Conservation (phyloP, 2,329 filamentous ascomycete species). For the Hymenoscyphus fructigenus region DNA sequence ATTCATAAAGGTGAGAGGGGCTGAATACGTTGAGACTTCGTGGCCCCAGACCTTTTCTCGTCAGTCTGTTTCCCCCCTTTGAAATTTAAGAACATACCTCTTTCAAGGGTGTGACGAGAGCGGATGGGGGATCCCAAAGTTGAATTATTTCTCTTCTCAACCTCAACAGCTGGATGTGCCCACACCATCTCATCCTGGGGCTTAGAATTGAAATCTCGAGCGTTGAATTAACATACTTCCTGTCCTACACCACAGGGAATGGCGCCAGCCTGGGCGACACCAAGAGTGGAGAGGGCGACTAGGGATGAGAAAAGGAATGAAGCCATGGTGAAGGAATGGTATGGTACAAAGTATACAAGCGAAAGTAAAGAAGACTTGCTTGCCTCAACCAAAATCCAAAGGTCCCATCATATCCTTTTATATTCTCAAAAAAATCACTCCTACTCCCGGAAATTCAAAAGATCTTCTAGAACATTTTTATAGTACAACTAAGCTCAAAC, state of each 20-base stretch:
- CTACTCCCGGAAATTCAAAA: background rate
- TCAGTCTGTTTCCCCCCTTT: background rate
- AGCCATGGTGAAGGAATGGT: background rate
- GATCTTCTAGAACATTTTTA: background rate
- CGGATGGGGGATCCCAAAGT: background rate
- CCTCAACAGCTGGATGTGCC: background rate
- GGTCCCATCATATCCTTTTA: background rate
- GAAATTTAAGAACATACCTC: background rate
- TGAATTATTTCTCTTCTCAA: background rate
- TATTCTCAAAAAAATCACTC: background rate
- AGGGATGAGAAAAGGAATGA: background rate
- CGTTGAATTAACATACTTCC: background rate
- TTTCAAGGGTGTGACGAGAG: background rate
- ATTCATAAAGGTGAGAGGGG: background rate
- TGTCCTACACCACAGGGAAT: background rate
- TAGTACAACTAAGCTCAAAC: background rate
- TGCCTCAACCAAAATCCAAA: background rate
- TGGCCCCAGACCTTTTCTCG: background rate
- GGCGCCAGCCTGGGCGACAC: background rate
- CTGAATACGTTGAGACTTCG: background rate
- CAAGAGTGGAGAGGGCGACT: background rate
- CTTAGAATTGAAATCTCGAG: background rate
- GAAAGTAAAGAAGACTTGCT: background rate
- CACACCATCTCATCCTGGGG: background rate
- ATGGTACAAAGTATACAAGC: background rate